A percentile compares a stretch with the other conserved stretches of the same genome.
Conservation (phyloP, 2,329 filamentous ascomycete species). For the Rhinocladiella similis region DNA sequence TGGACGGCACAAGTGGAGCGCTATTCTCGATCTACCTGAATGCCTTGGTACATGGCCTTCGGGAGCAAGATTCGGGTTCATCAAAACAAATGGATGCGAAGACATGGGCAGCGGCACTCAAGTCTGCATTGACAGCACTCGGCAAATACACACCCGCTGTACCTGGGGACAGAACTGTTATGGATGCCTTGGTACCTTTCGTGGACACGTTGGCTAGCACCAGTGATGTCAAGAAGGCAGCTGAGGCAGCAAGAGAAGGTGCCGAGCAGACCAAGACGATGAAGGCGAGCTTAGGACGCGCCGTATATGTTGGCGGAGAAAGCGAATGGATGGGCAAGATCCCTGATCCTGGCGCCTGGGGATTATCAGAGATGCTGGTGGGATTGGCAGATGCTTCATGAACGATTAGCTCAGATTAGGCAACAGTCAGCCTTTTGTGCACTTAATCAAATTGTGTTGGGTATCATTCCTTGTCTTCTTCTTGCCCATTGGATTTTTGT, state of each 20-base stretch:
- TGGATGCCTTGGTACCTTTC: constrained; percentile 89
- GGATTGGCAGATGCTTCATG: constrained; percentile 64
- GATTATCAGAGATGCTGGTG: constrained; percentile 80
- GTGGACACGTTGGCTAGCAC: constrained; percentile 68
- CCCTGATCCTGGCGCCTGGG: constrained; percentile 72
- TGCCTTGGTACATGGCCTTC: constrained; percentile 70
- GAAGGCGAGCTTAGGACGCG: constrained; percentile 81
- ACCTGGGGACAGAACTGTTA: constrained; percentile 83
- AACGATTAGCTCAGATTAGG: background rate
- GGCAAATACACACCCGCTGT: constrained; percentile 84
- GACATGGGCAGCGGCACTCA: constrained; percentile 67
- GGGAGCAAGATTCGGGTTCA: constrained; percentile 51
- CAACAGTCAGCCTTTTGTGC: background rate
- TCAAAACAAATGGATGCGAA: constrained; percentile 48
- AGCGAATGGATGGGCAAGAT: constrained; percentile 67
- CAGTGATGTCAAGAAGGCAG: constrained; percentile 69
- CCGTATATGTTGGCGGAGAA: constrained; percentile 76
- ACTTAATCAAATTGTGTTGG: background rate
- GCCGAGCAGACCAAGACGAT: constrained; percentile 87
- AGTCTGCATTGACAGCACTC: constrained; percentile 69
- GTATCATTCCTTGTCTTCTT: constrained; percentile 2
- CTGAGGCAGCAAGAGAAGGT: constrained; percentile 70
- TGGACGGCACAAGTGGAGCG: constrained; percentile 76
- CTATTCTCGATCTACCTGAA: constrained; percentile 89
- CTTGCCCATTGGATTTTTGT: no score